These are phyloP conservation scores for Lagenidium giganteum DNA, from an alignment of 352 stramenopile genomes.

Conservation along the genomic window DNA sequence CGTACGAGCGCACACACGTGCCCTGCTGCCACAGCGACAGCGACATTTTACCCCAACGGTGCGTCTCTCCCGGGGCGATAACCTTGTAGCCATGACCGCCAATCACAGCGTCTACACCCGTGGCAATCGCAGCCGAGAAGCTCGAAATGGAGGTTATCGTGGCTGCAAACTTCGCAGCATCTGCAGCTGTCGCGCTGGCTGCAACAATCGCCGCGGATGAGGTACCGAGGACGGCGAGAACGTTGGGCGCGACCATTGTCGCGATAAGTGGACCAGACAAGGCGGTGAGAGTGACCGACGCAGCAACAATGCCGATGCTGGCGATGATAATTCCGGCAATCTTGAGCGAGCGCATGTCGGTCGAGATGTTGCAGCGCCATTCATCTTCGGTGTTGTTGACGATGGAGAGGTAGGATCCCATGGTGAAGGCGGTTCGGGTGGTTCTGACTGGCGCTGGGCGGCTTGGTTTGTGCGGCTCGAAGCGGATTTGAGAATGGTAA, in stretches of 20 bases:
- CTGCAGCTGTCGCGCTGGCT: background rate
- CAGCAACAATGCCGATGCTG: too few relatives aligned
- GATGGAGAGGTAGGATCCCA: conserved; percentile 14
- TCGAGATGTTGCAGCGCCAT: conserved; percentile 4
- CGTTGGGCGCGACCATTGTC: too few relatives aligned
- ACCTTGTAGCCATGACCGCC: too few relatives aligned
- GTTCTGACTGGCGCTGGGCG: too few relatives aligned
- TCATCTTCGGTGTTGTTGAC: conserved; percentile 10
- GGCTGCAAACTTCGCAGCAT: background rate
- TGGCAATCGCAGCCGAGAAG: too few relatives aligned
- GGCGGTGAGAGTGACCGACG: too few relatives aligned
- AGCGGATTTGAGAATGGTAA: too few relatives aligned
- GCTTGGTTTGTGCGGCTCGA: too few relatives aligned
- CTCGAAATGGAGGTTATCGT: too few relatives aligned
- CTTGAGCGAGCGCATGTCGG: conserved; percentile 5
- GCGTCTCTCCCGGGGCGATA: conserved; percentile 13
- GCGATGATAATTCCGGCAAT: background rate
- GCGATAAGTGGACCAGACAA: too few relatives aligned
- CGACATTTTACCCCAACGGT: conserved; percentile 28
- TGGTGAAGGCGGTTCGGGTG: too few relatives aligned
- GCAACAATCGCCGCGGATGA: background rate
- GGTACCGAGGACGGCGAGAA: background rate
- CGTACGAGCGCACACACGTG: conserved; percentile 28
- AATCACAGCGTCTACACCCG: too few relatives aligned
- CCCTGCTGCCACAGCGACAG: conserved; percentile 36